Conservation (phyloP, 805 yeast genomes). For the Cyberlindnera maritima region DNA sequence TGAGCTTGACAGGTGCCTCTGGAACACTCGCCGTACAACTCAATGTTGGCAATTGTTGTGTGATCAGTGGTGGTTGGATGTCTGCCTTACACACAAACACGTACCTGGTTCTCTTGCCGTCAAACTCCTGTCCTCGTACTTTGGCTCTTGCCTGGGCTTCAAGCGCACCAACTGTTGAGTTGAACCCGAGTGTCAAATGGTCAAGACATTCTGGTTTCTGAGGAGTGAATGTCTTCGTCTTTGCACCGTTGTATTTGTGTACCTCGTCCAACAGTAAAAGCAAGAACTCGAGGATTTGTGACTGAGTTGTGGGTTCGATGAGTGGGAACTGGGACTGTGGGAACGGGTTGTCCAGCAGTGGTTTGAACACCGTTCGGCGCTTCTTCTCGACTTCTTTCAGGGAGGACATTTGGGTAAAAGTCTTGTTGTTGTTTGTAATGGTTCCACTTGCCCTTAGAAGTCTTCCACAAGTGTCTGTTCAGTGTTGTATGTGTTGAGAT, state of each 20-base stretch:
- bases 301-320: conserved; percentile 37
- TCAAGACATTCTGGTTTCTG: conserved; percentile 16
- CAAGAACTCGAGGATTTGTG: conserved; percentile 37
- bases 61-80: conserved; percentile 45
- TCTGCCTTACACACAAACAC: conserved; percentile 65
- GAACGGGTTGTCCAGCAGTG: conserved; percentile 62
- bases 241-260: conserved; percentile 17
- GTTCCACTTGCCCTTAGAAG: no score
- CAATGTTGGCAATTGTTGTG: conserved; percentile 58
- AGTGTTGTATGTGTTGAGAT: no score
- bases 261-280: conserved; percentile 34
- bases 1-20: conserved; percentile 42
- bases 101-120: conserved; percentile 14
- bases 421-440: no score
- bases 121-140: conserved; percentile 2
- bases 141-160: conserved; percentile 39
- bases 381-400: conserved; percentile 48
- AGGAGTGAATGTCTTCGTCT: conserved; percentile 10
- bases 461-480: no score
- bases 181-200: conserved; percentile 48
- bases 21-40: conserved; percentile 40
- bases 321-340: conserved; percentile 46
- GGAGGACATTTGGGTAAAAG: conserved; percentile 27
- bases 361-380: conserved; percentile 58
- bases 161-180: conserved; percentile 47